Base-by-base conservation (phyloP, 2,329 filamentous ascomycete genomes). In the Trichoderma lentiforme region DNA sequence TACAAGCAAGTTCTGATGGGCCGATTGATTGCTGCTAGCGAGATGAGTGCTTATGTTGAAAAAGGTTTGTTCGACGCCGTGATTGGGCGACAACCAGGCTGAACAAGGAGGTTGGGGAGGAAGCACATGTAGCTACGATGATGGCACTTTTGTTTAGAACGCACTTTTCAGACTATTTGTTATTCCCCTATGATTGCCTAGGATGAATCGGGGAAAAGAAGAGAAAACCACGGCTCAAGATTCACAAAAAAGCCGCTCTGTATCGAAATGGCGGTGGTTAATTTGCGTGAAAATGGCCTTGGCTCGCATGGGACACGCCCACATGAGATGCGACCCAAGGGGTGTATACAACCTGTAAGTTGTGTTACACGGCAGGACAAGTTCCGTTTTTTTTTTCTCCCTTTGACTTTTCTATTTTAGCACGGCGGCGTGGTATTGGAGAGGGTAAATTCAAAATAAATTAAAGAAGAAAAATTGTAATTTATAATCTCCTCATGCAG, bases 391-490 rank as follows among this genome's bases (percentile, higher is more conserved):
- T 36, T 26, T 6, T 30, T 47, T n/a, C n/a, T 53, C 11, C n/a
- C 43, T 51, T 21, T 21, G 21, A 21, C 21, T 21, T 51, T 4
- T 53, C 24, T 47, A 26, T 26, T 63, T 63, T 28, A 28, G 61
- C 39, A 43, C 18, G 61, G 11, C 24, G 26, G 26, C 26, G 39
- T 15, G 36, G 61, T 39, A 47, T 32, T 64, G 61, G 36, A 47
- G 36, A 47, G 61, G 61, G 39, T 64, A 64, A 64, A 64, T 64
- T 32, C 61, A 24, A 51, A 64, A 64, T 64, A 64, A 18, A 64
- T 64, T 64, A 51, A 51, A 32, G 14, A 47, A 15, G 4, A 26
- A 63, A 57, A 24, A 63, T n/a, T 7, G 12, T 1, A 57, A 30
- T 57, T 57, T 57, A 57, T 57, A 57, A 57, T 28, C 26, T 57